Evolutionary conservation across 164 flowering plant genomes (phyloP), one percentile per base, ranked within the genome.

Genomic region (Vitis riparia): DNA sequence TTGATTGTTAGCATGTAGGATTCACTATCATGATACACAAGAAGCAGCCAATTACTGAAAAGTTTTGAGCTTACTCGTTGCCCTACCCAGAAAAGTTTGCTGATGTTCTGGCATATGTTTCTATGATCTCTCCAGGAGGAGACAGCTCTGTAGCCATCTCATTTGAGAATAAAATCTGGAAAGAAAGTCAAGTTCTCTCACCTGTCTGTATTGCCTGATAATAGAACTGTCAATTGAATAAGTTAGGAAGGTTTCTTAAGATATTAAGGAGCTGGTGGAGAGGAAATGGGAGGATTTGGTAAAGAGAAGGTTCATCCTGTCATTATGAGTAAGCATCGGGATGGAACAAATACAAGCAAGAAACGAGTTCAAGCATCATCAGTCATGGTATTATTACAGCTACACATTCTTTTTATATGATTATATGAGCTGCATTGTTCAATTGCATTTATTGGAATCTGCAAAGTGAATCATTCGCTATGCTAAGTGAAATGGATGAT

Each of bases 311-410:
- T 32, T 37, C 57, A 29, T 2, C 11, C 47, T 16, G 44, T 59
- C 23, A 44, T 62, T 59, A 73, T 73, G 77, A 77, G 71, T 55
- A 66, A 61, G 59, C 71, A 23, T 27, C 63, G 70, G 67, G 74
- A 74, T 13, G 75, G 77, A 51, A 67, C 70, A 23, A 63, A 55
- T 30, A 37, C 51, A 32, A 56, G 73, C 64, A 68, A 68, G 53
- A 57, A 70, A 50, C 44, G 16, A 5, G 65, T 51, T 49, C 59
- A 65, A 62, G 69, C 71, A 66, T 61, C 80, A 51, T 1, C 69
- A 57, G 17, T 47, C 14, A 52, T 55, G 80, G 80, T 78, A 74
- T 55, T 14, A 12, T 62, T 44, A 12, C 27, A 27, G 12, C 11
- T 1, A 59, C 9, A 32, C 13, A 5, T 53, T n/a, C 17, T 37